Evolutionary conservation across 768 basidiomycete species (phyloP), one percentile per base, ranked within the genome.

Genomic region (Baorangia bicolor): DNA sequence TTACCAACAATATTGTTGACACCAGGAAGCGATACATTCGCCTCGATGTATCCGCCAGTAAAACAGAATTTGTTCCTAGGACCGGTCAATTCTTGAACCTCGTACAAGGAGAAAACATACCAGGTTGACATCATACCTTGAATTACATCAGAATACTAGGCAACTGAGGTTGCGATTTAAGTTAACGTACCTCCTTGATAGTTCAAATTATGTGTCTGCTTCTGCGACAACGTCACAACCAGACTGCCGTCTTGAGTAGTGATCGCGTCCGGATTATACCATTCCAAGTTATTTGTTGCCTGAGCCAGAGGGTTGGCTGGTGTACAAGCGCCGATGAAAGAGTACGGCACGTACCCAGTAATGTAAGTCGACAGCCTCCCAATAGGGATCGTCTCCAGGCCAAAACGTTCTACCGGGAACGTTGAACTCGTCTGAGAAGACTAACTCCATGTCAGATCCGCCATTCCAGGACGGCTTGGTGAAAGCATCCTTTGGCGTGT

Each of bases 1-100:
- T 57, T 51, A 53, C 83, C 85, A 20, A 82, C 73, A 31, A 92
- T 75, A 61, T 85, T 82, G 61, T 80, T 84, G 18, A 79, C 74
- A 9, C 88, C 88, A 23, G 89, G 89, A 13, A 91, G 76, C 18
- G 79, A 76, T 10, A 89, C 84, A 10, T 73, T 78, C 1, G 78
- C 69, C 65, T 91, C 88, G 49, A 92, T 78, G 53, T 87, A 82
- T 25, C 92, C 92, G 25, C 88, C 90, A 14, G 89, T 90, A 72
- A 93, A 94, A 70, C 90, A 95, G 57, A 96, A 88, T 72, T 94
- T 92, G 72, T 94, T 94, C 89, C 83, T 83, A 55, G 12, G n/a
- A 20, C 8, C 25, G 45, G 16, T 67, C 30, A 66, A 42, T 40
- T 41, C 18, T 48, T 5, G 46, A 48, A 41, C 16, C 49, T 42